Conservation (phyloP, 2,329 filamentous ascomycete genomes). For the Microsporum ferrugineum region DNA sequence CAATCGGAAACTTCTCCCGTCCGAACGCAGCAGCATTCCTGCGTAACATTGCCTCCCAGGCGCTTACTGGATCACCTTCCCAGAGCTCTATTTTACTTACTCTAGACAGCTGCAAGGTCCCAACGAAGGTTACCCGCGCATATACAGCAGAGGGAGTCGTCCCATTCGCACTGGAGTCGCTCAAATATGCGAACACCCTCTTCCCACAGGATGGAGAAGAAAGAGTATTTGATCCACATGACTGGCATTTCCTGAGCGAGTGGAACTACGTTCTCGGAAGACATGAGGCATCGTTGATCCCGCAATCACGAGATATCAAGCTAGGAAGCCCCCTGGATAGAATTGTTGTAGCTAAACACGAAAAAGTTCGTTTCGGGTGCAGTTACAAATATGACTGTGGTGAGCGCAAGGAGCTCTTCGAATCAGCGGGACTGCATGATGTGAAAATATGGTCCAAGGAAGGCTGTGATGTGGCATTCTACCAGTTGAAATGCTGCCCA, state of each 20-base stretch:
- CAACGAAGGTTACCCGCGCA: neutral
- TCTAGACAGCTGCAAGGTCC: neutral
- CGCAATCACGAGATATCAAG: neutral
- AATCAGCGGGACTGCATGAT: neutral
- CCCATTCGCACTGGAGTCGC: neutral
- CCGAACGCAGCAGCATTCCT: neutral
- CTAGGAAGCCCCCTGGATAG: neutral
- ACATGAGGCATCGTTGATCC: slow-evolving; percentile 1
- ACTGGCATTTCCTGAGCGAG: neutral
- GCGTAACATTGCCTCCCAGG: neutral
- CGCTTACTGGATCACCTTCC: neutral
- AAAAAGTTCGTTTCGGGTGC: neutral
- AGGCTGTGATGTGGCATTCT: slow-evolving; percentile 1
- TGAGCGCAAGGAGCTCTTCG: slow-evolving; percentile 6
- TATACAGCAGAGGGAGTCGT: neutral
- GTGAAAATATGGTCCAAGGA: slow-evolving; percentile 1
- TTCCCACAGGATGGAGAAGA: neutral
- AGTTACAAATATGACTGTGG: neutral
- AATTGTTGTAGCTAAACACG: neutral
- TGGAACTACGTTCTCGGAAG: slow-evolving; percentile 1
- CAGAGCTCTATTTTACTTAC: neutral
- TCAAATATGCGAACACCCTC: neutral
- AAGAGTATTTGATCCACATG: neutral
- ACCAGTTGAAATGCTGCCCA: neutral
- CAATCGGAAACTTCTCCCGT: neutral